Evolutionary conservation across 2,329 filamentous ascomycete genomes (phyloP), one percentile per base, ranked within the genome.

Genomic region (Trichoderma aggressivum): DNA sequence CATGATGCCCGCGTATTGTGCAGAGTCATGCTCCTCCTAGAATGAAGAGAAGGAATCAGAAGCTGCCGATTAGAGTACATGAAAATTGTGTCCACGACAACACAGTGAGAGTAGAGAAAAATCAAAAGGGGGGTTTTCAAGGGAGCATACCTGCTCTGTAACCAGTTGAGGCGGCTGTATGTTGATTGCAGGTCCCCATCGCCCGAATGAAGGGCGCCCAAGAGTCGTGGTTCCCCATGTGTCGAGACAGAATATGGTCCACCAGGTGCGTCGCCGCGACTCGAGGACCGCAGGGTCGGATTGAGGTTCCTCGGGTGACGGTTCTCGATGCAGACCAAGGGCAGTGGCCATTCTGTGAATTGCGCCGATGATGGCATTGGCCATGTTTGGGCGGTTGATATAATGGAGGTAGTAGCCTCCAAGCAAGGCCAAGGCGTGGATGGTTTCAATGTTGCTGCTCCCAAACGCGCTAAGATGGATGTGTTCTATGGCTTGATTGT

Each of bases 381-480:
- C 92, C 83, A 93, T 91, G 77, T 93, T 93, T 2, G 91, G 91
- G 24, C 91, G 86, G 80, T 93, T 93, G 75, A 92, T 88, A 76
- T 94, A 94, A 79, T 94, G 92, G 70, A 93, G 87, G 78, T 94
- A 94, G 81, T 90, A 92, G 32, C 92, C 92, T 53, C 91, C 91
- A 75, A 93, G 89, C 30, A 94, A 84, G 3, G 89, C 88, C 18
- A 94, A 80, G 1, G 91, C 89, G 77, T 94, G 91, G 3, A 94
- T 85, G 0, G 88, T 91, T 78, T 94, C 91, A n/a, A 94, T 89
- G 58, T 90, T 90, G 75, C 89, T 87, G 0, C 77, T 77, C 2
- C 88, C 88, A 65, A 90, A 84, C 2, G 84, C 86, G 70, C 89
- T 88, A 7, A 91, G 78, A 18, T 81, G 83, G 21, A 90, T 76